Evolutionary conservation across 179 eudicot species (phyloP).

Genomic region (Vitellaria paradoxa): DNA sequence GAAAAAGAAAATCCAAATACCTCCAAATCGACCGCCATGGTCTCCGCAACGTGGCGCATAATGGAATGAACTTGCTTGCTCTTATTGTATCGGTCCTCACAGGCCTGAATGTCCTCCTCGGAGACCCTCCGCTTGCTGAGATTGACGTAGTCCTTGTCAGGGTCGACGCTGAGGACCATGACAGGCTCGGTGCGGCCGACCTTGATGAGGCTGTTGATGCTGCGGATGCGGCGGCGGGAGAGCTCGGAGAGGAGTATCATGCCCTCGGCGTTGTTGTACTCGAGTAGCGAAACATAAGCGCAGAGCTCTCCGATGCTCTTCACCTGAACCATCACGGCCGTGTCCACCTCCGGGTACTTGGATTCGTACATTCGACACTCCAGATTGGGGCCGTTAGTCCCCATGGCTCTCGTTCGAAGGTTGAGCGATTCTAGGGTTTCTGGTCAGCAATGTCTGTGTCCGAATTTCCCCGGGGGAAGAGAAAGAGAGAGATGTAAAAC

Average conservation of each 20-base stretch:
- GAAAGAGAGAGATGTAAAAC: too few relatives aligned
- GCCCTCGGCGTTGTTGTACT: conserved; percentile 87
- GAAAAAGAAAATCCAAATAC: conserved; percentile 19
- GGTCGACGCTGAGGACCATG: conserved; percentile 76
- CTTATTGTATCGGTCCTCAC: conserved; percentile 69
- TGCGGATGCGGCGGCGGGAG: conserved; percentile 71
- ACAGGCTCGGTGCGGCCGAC: conserved; percentile 82
- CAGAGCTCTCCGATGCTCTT: conserved; percentile 81
- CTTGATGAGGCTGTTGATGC: conserved; percentile 67
- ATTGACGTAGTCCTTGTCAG: conserved; percentile 76
- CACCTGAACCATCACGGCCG: conserved; percentile 82
- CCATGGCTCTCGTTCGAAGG: conserved; percentile 22
- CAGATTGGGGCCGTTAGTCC: conserved; percentile 46
- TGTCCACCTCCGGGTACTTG: conserved; percentile 72
- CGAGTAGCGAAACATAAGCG: conserved; percentile 65
- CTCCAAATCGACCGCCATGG: conserved; percentile 63
- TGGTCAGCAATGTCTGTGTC: too few relatives aligned
- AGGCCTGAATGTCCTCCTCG: conserved; percentile 67
- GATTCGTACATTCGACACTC: conserved; percentile 86
- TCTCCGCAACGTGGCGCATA: conserved; percentile 78
- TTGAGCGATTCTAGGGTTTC: conserved; percentile 18
- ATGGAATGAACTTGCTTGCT: conserved; percentile 85
- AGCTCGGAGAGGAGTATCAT: conserved; percentile 85
- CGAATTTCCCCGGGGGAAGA: too few relatives aligned
- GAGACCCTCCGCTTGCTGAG: conserved; percentile 75